Evolutionary conservation across 1,139 yeast genomes (phyloP), one percentile per base, ranked within the genome.

Genomic region (Pichia sp.): DNA sequence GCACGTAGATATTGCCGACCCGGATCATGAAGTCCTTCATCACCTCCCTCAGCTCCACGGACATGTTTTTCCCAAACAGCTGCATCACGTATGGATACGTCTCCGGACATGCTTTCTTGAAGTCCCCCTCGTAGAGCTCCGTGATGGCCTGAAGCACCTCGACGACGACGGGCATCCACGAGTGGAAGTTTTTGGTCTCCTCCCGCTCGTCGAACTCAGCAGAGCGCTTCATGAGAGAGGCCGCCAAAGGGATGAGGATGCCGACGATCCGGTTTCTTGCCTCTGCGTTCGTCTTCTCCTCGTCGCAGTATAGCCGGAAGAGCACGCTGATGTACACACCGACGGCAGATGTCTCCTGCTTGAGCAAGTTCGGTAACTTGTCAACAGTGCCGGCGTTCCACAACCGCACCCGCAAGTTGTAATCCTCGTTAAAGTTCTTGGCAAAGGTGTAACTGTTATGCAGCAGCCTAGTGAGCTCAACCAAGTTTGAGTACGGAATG

Each of bases 311-410:
- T 69, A 93, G 75, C 62, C 87, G 78, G 75, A 93, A 87, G 76
- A 89, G 77, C 50, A 90, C 80, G 62, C 86, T 85, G 60, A 93
- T 83, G 69, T 85, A 87, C 1, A 90, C 96, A 1, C 96, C 93
- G 1, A 96, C 87, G 0, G 97, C 83, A 23, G 90, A 84, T 0
- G 95, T 85, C 70, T 95, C 99, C 70, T 95, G 99, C 64, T 89
- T 88, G 62, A 92, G 75, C 62, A 95, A 74, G 66, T 93, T 95
- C 26, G 99, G 99, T 58, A 92, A 77, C 67, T 93, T 87, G 65
- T 90, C 96, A 72, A 92, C 93, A 42, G 90, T 85, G 1, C 97
- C 97, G 8, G 95, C 90, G 66, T 90, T 88, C 85, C 95, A 92
- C 50, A 95, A 75, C 60, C 95, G 76, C 23, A 88, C 87, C 61